Evolutionary conservation across 805 yeast species (phyloP).

Genomic region (Sugiyamaella floridensis): DNA sequence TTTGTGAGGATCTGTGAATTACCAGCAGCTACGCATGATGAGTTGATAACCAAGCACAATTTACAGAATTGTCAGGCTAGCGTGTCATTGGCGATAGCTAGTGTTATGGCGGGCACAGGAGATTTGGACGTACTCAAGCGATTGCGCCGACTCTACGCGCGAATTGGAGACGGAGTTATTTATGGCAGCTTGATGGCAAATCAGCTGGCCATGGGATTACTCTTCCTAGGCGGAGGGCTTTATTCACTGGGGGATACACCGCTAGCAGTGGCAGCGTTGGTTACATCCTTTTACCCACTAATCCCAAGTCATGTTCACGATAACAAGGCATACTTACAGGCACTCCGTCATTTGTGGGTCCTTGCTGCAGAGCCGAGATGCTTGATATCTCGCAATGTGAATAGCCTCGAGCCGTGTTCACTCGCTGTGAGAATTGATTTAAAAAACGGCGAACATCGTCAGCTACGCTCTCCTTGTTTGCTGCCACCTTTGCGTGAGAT

Average conservation of each 20-base stretch:
- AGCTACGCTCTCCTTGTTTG: slow-evolving; percentile 54
- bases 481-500: slow-evolving; percentile 55
- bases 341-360: slow-evolving; percentile 86
- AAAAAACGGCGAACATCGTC: slow-evolving; percentile 34
- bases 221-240: slow-evolving; percentile 90
- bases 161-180: slow-evolving; percentile 30
- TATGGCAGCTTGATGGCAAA: slow-evolving; percentile 73
- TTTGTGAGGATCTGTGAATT: slow-evolving; percentile 39
- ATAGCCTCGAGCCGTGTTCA: slow-evolving; percentile 48
- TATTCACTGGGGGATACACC: slow-evolving; percentile 63
- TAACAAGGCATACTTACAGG: slow-evolving; percentile 69
- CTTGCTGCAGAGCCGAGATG: slow-evolving; percentile 76
- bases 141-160: slow-evolving; percentile 61
- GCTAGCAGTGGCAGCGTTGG: slow-evolving; percentile 59
- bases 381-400: slow-evolving; percentile 66
- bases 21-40: slow-evolving; percentile 48
- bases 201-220: slow-evolving; percentile 77
- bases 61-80: slow-evolving; percentile 52
- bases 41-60: slow-evolving; percentile 47
- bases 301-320: slow-evolving; percentile 40
- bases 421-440: slow-evolving; percentile 37
- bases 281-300: slow-evolving; percentile 72
- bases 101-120: slow-evolving; percentile 87
- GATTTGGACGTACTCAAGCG: slow-evolving; percentile 73
- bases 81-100: slow-evolving; percentile 55